Base-by-base conservation (phyloP, 257 asterid species). In the Buddleja alternifolia region DNA sequence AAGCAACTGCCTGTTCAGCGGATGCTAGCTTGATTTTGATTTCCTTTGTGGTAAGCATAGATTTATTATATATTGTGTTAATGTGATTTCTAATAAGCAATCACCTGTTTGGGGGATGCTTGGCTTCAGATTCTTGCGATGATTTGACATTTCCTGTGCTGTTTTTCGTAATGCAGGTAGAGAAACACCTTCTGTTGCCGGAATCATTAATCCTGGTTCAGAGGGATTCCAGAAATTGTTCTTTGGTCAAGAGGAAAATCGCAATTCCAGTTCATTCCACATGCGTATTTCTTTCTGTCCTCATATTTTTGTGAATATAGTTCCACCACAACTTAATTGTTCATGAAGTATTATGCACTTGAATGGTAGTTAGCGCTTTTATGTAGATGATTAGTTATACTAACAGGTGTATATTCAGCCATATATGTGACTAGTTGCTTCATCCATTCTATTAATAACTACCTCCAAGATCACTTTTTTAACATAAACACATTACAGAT, bases 21-120 rank as follows among this genome's bases (percentile, higher is more conserved):
- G 75, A 93, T 93, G 99, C n/a, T n/a, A n/a, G n/a, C 99, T 93
- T 77, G 99, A 93, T 76, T 93, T 93, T 78, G 99, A 93, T 78
- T 90, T 93, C 85, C 96, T 93, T 58, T 93, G 93, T 74, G 99
- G 99, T 93, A 57, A 41, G 84, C 64, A 70, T 37, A 23, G 48
- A 19, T 44, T 59, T 21, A 25, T 75, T 71, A 60, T n/a, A 56
- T 44, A 67, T 40, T 63, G 19, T 16, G 36, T 41, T 78, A 48
- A n/a, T 66, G 24, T 25, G 53, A 44, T 34, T 61, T 34, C 60
- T 50, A 54, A n/a, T n/a, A n/a, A n/a, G n/a, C n/a, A n/a, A n/a
- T n/a, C n/a, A 24, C 10, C 12, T 34, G 16, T 53, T 50, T 34
- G 56, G 14, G 6, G 12, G 34, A 14, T 63, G 25, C 37, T 58